Base-by-base conservation (phyloP, 169 alveolate genomes). In the Babesia gibsoni region DNA sequence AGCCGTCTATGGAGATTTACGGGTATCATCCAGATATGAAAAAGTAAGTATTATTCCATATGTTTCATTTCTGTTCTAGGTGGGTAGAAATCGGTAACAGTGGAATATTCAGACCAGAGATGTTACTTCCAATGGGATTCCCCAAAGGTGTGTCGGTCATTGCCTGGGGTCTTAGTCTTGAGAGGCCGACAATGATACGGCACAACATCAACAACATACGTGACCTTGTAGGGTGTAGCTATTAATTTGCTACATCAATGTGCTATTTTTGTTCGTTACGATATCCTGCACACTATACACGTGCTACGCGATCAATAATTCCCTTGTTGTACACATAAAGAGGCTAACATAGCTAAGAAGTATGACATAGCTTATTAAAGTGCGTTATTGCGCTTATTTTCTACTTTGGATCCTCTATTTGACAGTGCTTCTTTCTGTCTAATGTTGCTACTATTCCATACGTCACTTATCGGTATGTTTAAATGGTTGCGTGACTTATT, bases 91-190 rank as follows among this genome's bases (percentile, higher is more conserved):
- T 98, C 46, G 99, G 99, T 35, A 98, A 98, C 89, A 94, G 98
- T 37, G 99, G 99, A 4, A 93, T 98, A 48, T 98, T 98, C 92
- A 94, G 99, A 73, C 99, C 99, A 18, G 99, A 98, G 91, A 96
- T 98, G 99, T 82, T 97, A 42, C 89, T 91, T 65, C 99, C 99
- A 3, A 94, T 98, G 98, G 99, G 99, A 37, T 81, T 98, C 42
- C 99, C 99, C 10, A 91, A 91, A 58, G 98, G 96, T 67, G 97
- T 98, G 37, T 86, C 93, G 23, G 99, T 97, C 23, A 91, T 98
- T 36, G 99, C 99, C 50, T 98, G 99, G 99, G 99, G 99, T 37
- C 94, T 98, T 30, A 91, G 97, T 57, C 91, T 98, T 16, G 99
- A 98, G 89, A 89, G 99, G 66, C 99, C 99, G 29, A 95, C 99